Conservation (phyloP, 2,329 filamentous ascomycete species). For the Orbilia ellipsospora region DNA sequence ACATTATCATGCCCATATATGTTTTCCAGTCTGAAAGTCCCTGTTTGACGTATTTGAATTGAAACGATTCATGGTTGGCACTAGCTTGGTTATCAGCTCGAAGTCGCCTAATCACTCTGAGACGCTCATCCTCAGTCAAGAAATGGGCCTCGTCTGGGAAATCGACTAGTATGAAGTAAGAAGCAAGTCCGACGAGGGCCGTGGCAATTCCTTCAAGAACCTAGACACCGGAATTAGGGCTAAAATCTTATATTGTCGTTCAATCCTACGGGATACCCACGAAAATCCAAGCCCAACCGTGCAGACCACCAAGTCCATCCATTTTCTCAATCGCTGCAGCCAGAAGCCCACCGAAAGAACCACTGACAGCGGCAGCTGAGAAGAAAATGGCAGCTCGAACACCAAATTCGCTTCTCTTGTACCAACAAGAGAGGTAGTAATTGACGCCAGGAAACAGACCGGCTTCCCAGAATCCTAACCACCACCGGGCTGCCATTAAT, state of each 20-base stretch:
- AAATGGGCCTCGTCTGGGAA: slow-evolving; percentile 82
- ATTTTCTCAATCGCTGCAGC: slow-evolving; percentile 78
- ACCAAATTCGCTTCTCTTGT: slow-evolving; percentile 80
- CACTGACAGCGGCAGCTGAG: slow-evolving; percentile 81
- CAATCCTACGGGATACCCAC: slow-evolving; percentile 36
- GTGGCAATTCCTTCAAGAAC: slow-evolving; percentile 78
- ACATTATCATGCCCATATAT: slow-evolving; percentile 71
- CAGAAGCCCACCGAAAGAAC: slow-evolving; percentile 80
- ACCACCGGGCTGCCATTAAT: slow-evolving; percentile 75
- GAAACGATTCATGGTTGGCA: slow-evolving; percentile 80
- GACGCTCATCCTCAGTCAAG: slow-evolving; percentile 75
- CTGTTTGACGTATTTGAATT: slow-evolving; percentile 76
- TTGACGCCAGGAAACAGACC: slow-evolving; percentile 81
- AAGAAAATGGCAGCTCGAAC: slow-evolving; percentile 74
- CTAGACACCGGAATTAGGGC: slow-evolving; percentile 34
- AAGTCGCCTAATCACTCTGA: slow-evolving; percentile 77
- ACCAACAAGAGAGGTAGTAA: slow-evolving; percentile 87
- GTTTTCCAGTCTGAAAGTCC: slow-evolving; percentile 86
- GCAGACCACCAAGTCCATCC: slow-evolving; percentile 70
- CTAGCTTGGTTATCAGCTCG: slow-evolving; percentile 77
- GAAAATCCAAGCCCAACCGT: slow-evolving; percentile 75
- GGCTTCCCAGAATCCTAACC: slow-evolving; percentile 78
- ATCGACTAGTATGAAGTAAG: slow-evolving; percentile 83
- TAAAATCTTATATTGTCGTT: neutral
- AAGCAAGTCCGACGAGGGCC: slow-evolving; percentile 73